Evolutionary conservation across 768 basidiomycete species (phyloP).

Genomic region (Trametes cingulata): DNA sequence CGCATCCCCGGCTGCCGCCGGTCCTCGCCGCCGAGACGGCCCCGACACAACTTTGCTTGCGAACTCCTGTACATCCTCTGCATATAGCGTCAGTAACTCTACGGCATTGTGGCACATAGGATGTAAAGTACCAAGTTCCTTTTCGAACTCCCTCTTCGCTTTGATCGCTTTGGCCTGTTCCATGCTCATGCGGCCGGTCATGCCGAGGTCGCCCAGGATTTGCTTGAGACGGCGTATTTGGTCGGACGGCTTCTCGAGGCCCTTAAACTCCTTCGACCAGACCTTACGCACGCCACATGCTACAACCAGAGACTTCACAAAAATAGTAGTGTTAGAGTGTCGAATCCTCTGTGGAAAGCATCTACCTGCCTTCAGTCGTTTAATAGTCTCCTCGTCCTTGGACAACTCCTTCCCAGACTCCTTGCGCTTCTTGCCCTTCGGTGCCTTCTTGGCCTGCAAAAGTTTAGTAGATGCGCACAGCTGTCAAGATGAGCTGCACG

Average conservation of each 20-base stretch:
- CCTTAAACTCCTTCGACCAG: conserved; percentile 75
- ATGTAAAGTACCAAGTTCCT: conserved; percentile 67
- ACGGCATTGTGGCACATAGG: background rate
- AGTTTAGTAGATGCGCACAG: background rate
- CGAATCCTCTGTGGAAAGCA: background rate
- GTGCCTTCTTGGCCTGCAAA: conserved; percentile 9
- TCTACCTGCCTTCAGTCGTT: conserved; percentile 62
- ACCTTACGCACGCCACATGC: conserved; percentile 78
- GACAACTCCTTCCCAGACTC: conserved; percentile 31
- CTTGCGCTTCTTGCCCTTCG: conserved; percentile 36
- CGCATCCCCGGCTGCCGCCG: background rate
- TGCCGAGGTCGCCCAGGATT: conserved; percentile 72
- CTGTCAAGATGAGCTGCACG: background rate
- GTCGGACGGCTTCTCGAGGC: conserved; percentile 51
- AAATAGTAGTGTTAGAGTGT: background rate
- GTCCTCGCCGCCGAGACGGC: conserved; percentile 29
- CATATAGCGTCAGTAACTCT: background rate
- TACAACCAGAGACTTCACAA: conserved; percentile 58
- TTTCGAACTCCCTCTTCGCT: conserved; percentile 69
- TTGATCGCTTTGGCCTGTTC: conserved; percentile 81
- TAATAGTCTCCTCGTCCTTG: conserved; percentile 75
- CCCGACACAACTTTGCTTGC: conserved; percentile 49
- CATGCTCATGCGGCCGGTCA: conserved; percentile 74
- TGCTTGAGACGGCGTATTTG: conserved; percentile 67
- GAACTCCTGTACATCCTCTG: conserved; percentile 79